Evolutionary conservation across 2,329 filamentous ascomycete genomes (phyloP).

Genomic region (Curvularia hawaiiensis): DNA sequence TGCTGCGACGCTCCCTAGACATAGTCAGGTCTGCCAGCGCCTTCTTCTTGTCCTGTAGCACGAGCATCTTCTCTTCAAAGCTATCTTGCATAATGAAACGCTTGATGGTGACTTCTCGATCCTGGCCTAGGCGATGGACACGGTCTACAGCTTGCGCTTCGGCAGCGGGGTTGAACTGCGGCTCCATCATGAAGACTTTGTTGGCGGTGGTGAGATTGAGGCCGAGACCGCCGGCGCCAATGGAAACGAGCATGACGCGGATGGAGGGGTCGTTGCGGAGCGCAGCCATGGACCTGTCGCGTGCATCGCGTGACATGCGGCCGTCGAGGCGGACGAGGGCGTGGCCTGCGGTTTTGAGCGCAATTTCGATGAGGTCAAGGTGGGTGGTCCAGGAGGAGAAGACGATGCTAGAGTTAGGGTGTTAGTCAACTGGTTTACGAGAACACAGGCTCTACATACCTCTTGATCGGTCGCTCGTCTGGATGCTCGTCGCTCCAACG

Average conservation of each 20-base stretch:
- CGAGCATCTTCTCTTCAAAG: constrained; percentile 93
- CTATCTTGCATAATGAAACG: constrained; percentile 89
- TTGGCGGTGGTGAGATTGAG: constrained; percentile 88
- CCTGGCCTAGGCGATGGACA: constrained; percentile 71
- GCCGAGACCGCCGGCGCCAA: constrained; percentile 88
- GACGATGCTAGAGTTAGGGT: constrained; percentile 64
- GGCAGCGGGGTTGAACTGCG: constrained; percentile 94
- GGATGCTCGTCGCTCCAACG: constrained; percentile 65
- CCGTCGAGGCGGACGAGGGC: constrained; percentile 84
- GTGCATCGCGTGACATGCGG: constrained; percentile 77
- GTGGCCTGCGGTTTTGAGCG: constrained; percentile 71
- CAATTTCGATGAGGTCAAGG: constrained; percentile 87
- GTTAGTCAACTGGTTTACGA: background rate
- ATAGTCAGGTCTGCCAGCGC: constrained; percentile 81
- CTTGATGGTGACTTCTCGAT: constrained; percentile 81
- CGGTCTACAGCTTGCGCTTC: constrained; percentile 95
- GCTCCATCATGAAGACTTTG: constrained; percentile 96
- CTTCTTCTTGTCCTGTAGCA: constrained; percentile 90
- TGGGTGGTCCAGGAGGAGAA: constrained; percentile 98
- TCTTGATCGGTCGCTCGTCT: constrained; percentile 79
- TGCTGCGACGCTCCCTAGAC: constrained; percentile 57
- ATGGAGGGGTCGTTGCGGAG: constrained; percentile 76
- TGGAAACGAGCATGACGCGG: constrained; percentile 86
- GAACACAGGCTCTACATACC: constrained; percentile 24
- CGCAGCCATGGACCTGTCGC: constrained; percentile 73